Conservation (phyloP, 2,329 filamentous ascomycete species). For the Pestalotiopsis sp. region DNA sequence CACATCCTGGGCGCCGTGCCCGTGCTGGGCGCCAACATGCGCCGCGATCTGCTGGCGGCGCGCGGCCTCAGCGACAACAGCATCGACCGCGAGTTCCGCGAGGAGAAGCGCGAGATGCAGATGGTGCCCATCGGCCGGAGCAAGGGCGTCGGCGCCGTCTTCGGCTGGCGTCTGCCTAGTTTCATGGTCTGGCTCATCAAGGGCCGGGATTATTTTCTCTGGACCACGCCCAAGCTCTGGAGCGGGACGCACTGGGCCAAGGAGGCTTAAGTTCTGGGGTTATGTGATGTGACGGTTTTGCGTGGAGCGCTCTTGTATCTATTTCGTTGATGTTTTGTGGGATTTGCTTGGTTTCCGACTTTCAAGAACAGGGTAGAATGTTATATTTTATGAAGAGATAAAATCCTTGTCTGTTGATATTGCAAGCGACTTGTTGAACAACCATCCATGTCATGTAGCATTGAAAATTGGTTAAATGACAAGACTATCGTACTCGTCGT, state of each 20-base stretch:
- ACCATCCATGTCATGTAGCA: no score
- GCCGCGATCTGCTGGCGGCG: conserved; percentile 47
- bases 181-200: conserved; percentile 52
- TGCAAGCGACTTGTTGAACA: no score
- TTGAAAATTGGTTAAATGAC: no score
- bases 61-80: conserved; percentile 19
- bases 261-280: not conserved
- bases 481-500: no score
- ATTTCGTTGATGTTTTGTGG: not conserved
- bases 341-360: not conserved
- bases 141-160: conserved; percentile 46
- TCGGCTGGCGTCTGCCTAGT: conserved; percentile 45
- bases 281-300: not conserved
- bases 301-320: not conserved
- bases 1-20: conserved; percentile 42
- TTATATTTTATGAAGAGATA: no score
- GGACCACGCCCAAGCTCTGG: conserved; percentile 50
- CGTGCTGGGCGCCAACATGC: conserved; percentile 48
- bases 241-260: conserved; percentile 49
- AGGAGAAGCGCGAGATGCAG: conserved; percentile 47
- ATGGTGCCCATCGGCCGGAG: conserved; percentile 48
- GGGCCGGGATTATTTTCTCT: conserved; percentile 54
- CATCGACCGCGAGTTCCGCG: conserved; percentile 37
- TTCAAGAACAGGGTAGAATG: not conserved
- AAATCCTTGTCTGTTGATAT: no score